Conservation (phyloP, 2,329 filamentous ascomycete species). For the Exophiala dermatitidis region DNA sequence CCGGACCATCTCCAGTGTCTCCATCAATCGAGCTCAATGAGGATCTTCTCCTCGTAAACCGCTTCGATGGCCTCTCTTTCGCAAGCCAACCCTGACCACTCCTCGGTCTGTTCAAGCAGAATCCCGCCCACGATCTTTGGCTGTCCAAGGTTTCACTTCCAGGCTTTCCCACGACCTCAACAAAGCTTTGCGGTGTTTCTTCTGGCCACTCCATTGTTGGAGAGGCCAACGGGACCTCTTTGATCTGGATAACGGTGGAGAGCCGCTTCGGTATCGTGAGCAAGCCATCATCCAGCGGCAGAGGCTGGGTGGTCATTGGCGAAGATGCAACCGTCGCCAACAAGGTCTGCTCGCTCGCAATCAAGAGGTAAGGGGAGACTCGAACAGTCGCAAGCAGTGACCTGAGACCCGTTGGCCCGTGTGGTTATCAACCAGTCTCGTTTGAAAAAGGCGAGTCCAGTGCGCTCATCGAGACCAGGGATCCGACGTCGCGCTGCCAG, state of each 20-base stretch:
- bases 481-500: too few species aligned
- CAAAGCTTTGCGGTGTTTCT: neutral
- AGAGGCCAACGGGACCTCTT: constrained; percentile 11
- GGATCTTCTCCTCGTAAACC: constrained; percentile 9
- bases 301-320: constrained; percentile 20
- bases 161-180: constrained; percentile 9
- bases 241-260: constrained; percentile 13
- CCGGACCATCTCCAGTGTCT: neutral
- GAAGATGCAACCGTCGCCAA: neutral
- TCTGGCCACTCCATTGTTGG: constrained; percentile 4
- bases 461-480: too few species aligned
- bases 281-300: constrained; percentile 16
- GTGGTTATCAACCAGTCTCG: neutral
- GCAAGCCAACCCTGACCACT: constrained; percentile 2
- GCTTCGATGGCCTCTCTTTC: neutral
- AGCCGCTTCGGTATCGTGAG: constrained; percentile 11
- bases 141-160: neutral
- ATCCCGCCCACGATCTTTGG: constrained; percentile 6
- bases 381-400: neutral
- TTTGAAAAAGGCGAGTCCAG: too few species aligned
- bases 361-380: neutral
- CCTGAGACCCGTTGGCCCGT: neutral
- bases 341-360: neutral
- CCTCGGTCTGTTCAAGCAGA: constrained; percentile 9
- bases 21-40: constrained; percentile 13